Base-by-base conservation (phyloP, 2,329 filamentous ascomycete species). In the Alternaria triticina region DNA sequence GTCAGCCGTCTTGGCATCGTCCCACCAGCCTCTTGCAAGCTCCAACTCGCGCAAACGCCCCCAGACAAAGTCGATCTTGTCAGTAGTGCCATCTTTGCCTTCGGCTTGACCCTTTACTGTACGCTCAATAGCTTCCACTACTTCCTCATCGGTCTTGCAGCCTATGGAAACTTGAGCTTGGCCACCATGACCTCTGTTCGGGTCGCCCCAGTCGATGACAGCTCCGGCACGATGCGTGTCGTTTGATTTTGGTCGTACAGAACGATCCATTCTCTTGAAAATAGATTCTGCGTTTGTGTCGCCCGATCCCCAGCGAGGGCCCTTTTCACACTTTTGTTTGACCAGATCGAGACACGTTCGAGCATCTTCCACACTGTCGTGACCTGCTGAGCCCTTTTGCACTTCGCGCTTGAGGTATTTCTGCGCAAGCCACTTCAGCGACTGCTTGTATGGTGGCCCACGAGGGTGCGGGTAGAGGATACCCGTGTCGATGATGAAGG, bases 261-360 rank as follows among this genome's bases (percentile, higher is more conserved):
- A 66, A 20, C 83, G 79, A 50, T 74, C 87, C 5, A 99, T 85
- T 10, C 95, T 89, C 70, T 90, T 91, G 84, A 98, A 99, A 54
- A 99, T 89, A 70, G 93, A 95, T 81, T 99, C 96, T 44, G 89
- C 90, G 49, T 89, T 90, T 2, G 89, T 86, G 46, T 97, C 93
- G 54, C 88, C 88, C 0, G 90, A 91, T 36, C 93, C 96, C 92
- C 94, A 99, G 23, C 85, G 81, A 68, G 91, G 92, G 44, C 96
- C 96, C 80, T 92, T 96, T 79, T 98, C 94, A 78, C 95, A 97
- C 79, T 99, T 99, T 76, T 95, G 90, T 80, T 96, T 97, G 51
- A 98, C 89, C 2, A 99, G 89, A 73, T 98, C 94, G 13, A 99
- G 89, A 68, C 94, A 96, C 3, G 96, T 94, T 68, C 87, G 90